Evolutionary conservation across 179 eudicot genomes (phyloP).

Genomic region (Heliamphora pulchella): DNA sequence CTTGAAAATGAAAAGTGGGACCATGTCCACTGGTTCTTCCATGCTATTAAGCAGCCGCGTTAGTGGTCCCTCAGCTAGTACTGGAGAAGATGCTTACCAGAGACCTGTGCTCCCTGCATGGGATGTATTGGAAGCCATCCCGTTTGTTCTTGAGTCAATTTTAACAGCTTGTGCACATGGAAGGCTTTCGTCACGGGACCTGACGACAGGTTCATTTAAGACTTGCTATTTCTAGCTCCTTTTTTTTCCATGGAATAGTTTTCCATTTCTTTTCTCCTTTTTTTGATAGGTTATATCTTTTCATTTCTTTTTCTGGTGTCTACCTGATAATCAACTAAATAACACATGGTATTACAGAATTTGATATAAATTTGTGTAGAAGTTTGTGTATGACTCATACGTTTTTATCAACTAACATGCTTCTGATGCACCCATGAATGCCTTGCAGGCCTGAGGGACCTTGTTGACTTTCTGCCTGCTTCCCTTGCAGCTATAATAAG

Average conservation of each 20-base stretch:
- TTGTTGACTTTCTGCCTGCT: conserved; percentile 43
- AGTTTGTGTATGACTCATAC: background rate
- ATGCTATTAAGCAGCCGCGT: conserved; percentile 14
- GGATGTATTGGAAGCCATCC: conserved; percentile 45
- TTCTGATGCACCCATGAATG: conserved; percentile 12
- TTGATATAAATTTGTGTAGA: background rate
- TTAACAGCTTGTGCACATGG: conserved; percentile 39
- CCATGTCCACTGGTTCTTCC: conserved; percentile 19
- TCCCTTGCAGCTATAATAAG: conserved; percentile 37
- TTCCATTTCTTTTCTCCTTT: background rate
- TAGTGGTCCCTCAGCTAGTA: conserved; percentile 16
- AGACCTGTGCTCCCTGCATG: conserved; percentile 35
- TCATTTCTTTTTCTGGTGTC: background rate
- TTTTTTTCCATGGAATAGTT: background rate
- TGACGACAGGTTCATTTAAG: conserved; percentile 31
- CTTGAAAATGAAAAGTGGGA: conserved; percentile 22
- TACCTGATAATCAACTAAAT: too few species aligned
- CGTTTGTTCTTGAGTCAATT: conserved; percentile 36
- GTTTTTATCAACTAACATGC: background rate
- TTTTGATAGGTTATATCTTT: background rate
- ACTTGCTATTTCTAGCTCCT: conserved; percentile 8
- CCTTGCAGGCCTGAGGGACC: conserved; percentile 36
- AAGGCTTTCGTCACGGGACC: conserved; percentile 35
- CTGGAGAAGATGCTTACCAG: conserved; percentile 22
- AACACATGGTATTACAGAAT: background rate